Evolutionary conservation across 192 early-diverging fungal genomes (phyloP).

Genomic region (Endogone sp.): DNA sequence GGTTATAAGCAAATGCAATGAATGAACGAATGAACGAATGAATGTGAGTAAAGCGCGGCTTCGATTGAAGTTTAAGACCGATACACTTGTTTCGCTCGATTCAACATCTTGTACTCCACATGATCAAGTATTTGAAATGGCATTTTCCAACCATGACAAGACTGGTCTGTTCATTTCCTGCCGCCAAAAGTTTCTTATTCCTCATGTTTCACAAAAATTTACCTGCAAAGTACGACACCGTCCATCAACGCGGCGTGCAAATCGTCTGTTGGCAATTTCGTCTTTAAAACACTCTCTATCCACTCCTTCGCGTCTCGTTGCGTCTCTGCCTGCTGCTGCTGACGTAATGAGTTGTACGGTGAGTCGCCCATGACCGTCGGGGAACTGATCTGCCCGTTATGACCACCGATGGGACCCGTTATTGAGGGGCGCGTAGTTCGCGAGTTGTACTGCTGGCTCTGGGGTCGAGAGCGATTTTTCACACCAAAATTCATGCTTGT

Average conservation of each 20-base stretch:
- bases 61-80: too few species aligned
- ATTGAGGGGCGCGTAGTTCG: background rate
- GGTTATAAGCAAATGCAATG: background rate
- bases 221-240: conserved; percentile 77
- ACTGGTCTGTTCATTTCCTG: too few species aligned
- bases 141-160: too few species aligned
- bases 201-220: too few species aligned
- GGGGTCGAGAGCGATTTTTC: background rate
- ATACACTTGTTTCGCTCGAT: background rate
- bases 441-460: background rate
- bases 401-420: background rate
- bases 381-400: background rate
- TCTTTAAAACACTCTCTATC: background rate
- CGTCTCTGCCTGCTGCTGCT: background rate
- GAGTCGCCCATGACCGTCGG: background rate
- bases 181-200: too few species aligned
- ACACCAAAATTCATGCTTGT: background rate
- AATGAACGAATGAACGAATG: conserved; percentile 5
- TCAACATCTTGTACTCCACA: background rate
- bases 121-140: conserved; percentile 1
- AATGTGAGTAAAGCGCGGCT: too few species aligned
- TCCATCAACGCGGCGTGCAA: conserved; percentile 63
- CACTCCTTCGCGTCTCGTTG: background rate
- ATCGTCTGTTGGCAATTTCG: conserved; percentile 41
- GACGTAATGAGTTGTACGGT: background rate